Conservation (phyloP, 768 basidiomycete genomes). For the Auricularia sp. region DNA sequence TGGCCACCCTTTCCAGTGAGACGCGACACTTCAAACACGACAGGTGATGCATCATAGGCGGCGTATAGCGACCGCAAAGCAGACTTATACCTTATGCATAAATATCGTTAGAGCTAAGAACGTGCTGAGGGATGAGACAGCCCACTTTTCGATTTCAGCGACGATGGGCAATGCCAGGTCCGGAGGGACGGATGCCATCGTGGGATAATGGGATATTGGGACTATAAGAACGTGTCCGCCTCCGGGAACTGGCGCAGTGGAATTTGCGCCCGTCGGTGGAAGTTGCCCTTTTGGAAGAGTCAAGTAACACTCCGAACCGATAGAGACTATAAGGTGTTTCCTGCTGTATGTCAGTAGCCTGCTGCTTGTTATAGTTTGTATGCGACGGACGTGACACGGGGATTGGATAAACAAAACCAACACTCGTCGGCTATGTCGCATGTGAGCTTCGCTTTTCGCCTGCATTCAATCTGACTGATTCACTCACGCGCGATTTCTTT, state of each 20-base stretch:
- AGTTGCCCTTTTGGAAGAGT: conserved; percentile 96
- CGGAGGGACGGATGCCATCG: conserved; percentile 67
- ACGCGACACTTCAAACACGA: conserved; percentile 83
- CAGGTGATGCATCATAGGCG: conserved; percentile 53
- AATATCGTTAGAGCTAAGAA: too few relatives aligned
- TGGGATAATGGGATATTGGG: conserved; percentile 88
- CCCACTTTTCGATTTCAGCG: conserved; percentile 68
- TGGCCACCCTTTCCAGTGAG: conserved; percentile 82
- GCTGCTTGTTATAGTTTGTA: neutral
- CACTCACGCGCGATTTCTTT: conserved; percentile 75
- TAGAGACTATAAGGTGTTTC: conserved; percentile 91
- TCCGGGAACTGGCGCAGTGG: conserved; percentile 55
- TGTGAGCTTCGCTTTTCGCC: neutral
- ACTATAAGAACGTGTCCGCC: conserved; percentile 94
- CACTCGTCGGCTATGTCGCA: conserved; percentile 67
- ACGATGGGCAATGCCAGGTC: conserved; percentile 68
- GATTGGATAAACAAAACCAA: conserved; percentile 98
- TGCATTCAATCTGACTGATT: neutral
- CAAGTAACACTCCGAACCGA: conserved; percentile 88
- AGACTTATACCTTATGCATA: conserved; percentile 54
- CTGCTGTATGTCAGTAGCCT: conserved; percentile 26
- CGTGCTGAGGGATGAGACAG: too few relatives aligned
- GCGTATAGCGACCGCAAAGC: conserved; percentile 65
- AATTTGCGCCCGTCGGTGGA: conserved; percentile 57
- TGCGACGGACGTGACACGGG: conserved; percentile 63